Percentiles rank a stretch among this genome's conserved stretches.
These are phyloP conservation scores for Nemania sp. DNA, from an alignment of 2,329 filamentous ascomycete species.

Conservation along the genomic window DNA sequence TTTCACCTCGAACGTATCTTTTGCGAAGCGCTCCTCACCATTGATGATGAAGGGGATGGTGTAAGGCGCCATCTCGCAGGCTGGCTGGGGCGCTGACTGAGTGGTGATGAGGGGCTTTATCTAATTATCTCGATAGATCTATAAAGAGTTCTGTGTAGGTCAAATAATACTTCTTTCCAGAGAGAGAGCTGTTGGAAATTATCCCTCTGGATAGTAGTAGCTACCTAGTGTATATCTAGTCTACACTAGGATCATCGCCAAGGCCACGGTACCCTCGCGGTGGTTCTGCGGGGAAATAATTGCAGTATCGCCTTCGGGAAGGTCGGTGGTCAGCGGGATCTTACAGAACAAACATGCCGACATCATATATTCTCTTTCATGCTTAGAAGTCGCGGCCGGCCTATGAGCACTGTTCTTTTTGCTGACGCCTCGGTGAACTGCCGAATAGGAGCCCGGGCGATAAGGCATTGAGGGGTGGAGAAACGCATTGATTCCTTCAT, in stretches of 20 bases:
- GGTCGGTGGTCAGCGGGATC: background rate
- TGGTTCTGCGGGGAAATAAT: background rate
- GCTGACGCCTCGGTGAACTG: background rate
- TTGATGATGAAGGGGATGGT: slow-evolving; percentile 49
- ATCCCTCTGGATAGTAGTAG: too few species aligned
- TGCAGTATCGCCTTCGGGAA: too few species aligned
- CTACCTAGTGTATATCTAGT: too few species aligned
- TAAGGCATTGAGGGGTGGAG: background rate
- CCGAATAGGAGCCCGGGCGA: background rate
- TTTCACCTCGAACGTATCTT: slow-evolving; percentile 58
- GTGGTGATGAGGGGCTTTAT: background rate
- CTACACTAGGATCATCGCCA: background rate
- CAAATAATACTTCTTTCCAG: too few species aligned
- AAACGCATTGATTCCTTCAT: too few species aligned
- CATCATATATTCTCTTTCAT: too few species aligned
- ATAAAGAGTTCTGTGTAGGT: background rate
- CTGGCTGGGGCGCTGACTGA: background rate
- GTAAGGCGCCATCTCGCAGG: slow-evolving; percentile 31
- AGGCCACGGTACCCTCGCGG: background rate
- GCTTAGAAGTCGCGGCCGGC: too few species aligned
- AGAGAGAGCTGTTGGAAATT: too few species aligned
- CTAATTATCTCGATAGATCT: too few species aligned
- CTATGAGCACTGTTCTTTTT: too few species aligned
- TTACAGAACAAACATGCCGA: background rate
- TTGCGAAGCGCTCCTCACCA: slow-evolving; percentile 49